Evolutionary conservation across 2,329 filamentous ascomycete genomes (phyloP).

Genomic region (Phaeosphaeria sp.): DNA sequence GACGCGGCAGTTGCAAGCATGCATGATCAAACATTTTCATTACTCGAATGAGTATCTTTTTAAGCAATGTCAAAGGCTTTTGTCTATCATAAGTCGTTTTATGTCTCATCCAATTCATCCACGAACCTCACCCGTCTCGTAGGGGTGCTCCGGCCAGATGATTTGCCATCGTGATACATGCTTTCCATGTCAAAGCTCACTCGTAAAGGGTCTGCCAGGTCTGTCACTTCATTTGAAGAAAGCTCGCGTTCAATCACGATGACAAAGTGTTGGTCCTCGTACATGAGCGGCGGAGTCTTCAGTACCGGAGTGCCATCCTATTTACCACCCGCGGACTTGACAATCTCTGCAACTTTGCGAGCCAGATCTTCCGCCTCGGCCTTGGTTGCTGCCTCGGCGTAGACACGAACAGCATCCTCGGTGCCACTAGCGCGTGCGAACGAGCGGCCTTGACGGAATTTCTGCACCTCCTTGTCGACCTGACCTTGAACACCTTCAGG

Average conservation of each 20-base stretch:
- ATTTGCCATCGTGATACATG: neutral
- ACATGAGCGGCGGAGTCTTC: conserved; percentile 1
- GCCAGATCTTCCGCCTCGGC: conserved; percentile 91
- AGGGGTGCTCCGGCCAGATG: neutral
- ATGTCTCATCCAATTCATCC: neutral
- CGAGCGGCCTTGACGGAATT: conserved; percentile 86
- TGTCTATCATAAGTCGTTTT: conserved; percentile 4
- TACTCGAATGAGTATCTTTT: neutral
- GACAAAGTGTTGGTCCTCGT: neutral
- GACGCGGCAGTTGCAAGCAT: neutral
- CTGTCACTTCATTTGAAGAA: neutral
- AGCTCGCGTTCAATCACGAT: neutral
- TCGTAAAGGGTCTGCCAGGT: neutral
- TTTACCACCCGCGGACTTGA: conserved; percentile 56
- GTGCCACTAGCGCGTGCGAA: conserved; percentile 95
- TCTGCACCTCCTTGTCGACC: conserved; percentile 86
- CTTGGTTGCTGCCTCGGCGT: conserved; percentile 89
- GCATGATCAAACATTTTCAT: neutral
- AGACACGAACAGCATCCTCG: conserved; percentile 94
- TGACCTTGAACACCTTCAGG: conserved; percentile 80
- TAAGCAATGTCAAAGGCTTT: conserved; percentile 1
- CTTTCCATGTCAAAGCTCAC: neutral
- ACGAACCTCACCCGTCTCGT: neutral
- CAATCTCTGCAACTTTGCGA: conserved; percentile 77
- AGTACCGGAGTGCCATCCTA: conserved; percentile 16